Evolutionary conservation across 441 rosid genomes (phyloP).

Genomic region (Adansonia madagascariensis): DNA sequence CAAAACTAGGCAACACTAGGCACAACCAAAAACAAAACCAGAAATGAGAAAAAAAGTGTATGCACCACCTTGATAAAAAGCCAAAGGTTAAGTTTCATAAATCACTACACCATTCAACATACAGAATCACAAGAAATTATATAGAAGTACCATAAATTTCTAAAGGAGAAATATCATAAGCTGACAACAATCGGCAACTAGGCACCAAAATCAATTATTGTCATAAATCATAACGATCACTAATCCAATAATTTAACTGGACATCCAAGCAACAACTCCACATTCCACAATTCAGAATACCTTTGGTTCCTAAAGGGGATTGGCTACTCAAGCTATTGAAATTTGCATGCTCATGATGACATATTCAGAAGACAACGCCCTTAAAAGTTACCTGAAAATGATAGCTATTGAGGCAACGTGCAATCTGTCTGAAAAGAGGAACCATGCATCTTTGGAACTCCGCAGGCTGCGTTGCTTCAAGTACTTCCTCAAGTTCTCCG

Average conservation of each 20-base stretch:
- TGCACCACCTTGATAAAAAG: background rate
- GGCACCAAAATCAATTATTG: conserved; percentile 1
- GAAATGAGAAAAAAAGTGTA: conserved; percentile 1
- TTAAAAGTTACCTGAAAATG: conserved; percentile 78
- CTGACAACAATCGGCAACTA: background rate
- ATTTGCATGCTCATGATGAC: background rate
- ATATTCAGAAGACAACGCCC: background rate
- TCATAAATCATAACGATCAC: background rate
- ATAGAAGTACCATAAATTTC: background rate
- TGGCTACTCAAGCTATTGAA: background rate
- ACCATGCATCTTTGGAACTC: conserved; percentile 93
- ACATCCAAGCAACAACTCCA: conserved; percentile 2
- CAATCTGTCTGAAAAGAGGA: conserved; percentile 82
- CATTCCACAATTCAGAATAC: background rate
- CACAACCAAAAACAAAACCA: conserved; percentile 10
- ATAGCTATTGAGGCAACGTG: conserved; percentile 85
- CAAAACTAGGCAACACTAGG: background rate
- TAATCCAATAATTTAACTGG: background rate
- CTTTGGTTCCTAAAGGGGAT: background rate
- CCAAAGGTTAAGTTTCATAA: background rate
- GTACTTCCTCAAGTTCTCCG: conserved; percentile 95
- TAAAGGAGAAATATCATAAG: background rate
- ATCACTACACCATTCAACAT: background rate
- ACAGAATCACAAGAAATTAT: conserved; percentile 14
- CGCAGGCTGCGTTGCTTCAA: conserved; percentile 84